Evolutionary conservation across 1,284 basidiomycete species (phyloP).

Genomic region (Trametes polyzona): DNA sequence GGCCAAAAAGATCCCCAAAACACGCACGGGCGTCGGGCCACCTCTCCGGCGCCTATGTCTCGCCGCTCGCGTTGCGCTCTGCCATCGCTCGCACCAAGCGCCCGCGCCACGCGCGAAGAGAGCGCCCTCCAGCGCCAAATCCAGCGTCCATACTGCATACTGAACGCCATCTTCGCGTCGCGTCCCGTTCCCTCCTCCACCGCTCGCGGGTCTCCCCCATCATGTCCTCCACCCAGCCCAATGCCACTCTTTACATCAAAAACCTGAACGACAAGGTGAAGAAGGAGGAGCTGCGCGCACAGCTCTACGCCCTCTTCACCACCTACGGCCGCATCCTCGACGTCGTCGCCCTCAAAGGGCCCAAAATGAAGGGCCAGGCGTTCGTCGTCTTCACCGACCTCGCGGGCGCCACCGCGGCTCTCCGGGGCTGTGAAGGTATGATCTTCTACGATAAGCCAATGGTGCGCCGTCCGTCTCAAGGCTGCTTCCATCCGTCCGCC

Average conservation of each 20-base stretch:
- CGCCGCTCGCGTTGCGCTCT: not conserved
- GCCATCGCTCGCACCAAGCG: not conserved
- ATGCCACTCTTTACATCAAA: constrained; percentile 90
- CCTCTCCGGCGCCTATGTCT: constrained; percentile 2
- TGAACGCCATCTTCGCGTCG: constrained; percentile 12
- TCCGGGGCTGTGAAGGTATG: constrained; percentile 91
- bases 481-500: constrained; percentile 31
- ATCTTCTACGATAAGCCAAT: constrained; percentile 91
- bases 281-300: constrained; percentile 86
- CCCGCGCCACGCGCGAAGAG: not conserved
- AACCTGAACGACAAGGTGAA: constrained; percentile 95
- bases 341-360: constrained; percentile 88
- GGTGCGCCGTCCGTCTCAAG: constrained; percentile 55
- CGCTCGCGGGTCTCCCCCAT: not conserved
- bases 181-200: constrained; percentile 1
- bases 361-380: constrained; percentile 92
- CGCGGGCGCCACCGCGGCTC: constrained; percentile 85
- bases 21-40: constrained; percentile 24
- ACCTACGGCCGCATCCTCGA: constrained; percentile 95
- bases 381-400: constrained; percentile 96
- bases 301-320: constrained; percentile 90
- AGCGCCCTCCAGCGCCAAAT: not conserved
- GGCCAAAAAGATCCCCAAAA: constrained; percentile 17
- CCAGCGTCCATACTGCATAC: too few relatives aligned
- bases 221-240: constrained; percentile 61